These are phyloP conservation scores for Coniella lustricola DNA, from an alignment of 2,329 filamentous ascomycete genomes.

Conservation along the genomic window DNA sequence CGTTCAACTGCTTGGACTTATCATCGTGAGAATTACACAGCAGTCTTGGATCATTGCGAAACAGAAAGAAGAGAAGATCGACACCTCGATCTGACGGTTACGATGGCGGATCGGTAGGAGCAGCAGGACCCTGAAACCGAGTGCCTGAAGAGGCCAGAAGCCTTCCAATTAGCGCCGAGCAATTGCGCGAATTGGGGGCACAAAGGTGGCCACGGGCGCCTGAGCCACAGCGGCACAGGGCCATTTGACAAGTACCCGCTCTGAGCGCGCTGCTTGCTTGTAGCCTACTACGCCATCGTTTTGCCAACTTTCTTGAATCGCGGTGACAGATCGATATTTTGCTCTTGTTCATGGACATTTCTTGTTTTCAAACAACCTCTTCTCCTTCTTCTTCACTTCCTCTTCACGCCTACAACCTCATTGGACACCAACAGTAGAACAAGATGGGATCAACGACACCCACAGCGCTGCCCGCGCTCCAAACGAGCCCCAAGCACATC, in stretches of 20 bases:
- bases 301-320: too few species aligned
- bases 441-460: slow-evolving; percentile 35
- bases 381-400: too few species aligned
- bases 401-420: too few species aligned
- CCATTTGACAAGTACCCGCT: background rate
- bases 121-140: background rate
- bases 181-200: slow-evolving; percentile 12
- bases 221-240: background rate
- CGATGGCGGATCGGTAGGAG: slow-evolving; percentile 2
- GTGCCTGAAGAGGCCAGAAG: background rate
- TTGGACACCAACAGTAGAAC: background rate
- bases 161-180: slow-evolving; percentile 9
- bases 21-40: too few species aligned
- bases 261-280: too few species aligned
- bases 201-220: too few species aligned
- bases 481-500: slow-evolving; percentile 75
- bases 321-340: too few species aligned
- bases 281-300: slow-evolving; percentile 1
- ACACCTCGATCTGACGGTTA: background rate
- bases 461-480: slow-evolving; percentile 48
- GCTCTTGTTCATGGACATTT: too few species aligned
- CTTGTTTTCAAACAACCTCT: too few species aligned
- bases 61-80: too few species aligned
- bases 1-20: too few species aligned
- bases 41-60: too few species aligned